Conservation (phyloP, 345 rosid species). For the Rhodamnia rubescens region DNA sequence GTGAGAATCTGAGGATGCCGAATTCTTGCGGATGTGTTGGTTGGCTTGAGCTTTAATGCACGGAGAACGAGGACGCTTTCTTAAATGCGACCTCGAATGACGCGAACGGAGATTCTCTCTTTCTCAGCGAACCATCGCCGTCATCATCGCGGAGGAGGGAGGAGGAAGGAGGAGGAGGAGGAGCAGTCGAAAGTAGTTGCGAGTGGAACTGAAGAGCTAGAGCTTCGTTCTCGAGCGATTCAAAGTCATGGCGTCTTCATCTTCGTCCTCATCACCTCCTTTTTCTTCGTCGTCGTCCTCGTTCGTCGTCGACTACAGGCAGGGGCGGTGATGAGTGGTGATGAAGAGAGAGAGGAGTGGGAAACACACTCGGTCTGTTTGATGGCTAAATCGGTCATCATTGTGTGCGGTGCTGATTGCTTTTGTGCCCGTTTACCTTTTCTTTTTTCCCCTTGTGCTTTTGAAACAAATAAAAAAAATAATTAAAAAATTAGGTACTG, state of each 20-base stretch:
- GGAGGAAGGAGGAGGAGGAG: not conserved
- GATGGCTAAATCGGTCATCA: not conserved
- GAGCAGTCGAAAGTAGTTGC: not conserved
- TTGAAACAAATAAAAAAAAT: not conserved
- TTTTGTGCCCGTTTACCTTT: not conserved
- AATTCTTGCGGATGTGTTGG: not conserved
- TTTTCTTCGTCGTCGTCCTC: not conserved
- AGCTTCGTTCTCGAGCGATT: not conserved
- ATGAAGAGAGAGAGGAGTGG: not conserved
- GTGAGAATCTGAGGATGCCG: not conserved
- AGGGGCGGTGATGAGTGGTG: not conserved
- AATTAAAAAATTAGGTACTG: not conserved
- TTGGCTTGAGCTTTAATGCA: not conserved
- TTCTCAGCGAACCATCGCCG: not conserved
- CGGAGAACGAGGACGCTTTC: slow-evolving; percentile 11
- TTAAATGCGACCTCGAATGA: slow-evolving; percentile 6
- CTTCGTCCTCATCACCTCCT: not conserved
- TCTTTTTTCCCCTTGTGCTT: not conserved
- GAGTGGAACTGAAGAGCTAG: not conserved
- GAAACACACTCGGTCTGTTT: not conserved
- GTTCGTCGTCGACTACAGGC: not conserved
- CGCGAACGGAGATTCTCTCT: slow-evolving; percentile 24
- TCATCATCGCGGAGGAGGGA: not conserved
- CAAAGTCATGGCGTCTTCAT: not conserved
- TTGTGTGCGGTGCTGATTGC: not conserved